Evolutionary conservation across 202 grass and related monocot genomes (phyloP).

Genomic region (Saccharum hybrid): DNA sequence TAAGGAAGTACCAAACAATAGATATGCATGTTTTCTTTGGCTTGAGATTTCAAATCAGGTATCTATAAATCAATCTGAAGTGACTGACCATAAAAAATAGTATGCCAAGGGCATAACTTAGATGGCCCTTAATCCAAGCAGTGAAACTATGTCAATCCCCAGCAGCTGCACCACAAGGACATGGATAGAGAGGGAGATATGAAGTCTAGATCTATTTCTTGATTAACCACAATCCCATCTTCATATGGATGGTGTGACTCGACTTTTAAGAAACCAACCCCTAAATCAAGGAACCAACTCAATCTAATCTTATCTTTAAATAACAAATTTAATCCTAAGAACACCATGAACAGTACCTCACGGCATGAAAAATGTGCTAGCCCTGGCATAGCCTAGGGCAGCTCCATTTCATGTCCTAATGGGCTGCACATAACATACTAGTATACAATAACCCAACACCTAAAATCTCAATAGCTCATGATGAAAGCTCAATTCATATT

Average conservation of each 20-base stretch:
- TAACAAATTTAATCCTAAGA: neutral
- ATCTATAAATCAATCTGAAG: neutral
- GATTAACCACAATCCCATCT: neutral
- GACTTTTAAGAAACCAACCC: neutral
- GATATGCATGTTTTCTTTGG: neutral
- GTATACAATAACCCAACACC: neutral
- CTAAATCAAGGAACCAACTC: neutral
- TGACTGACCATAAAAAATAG: neutral
- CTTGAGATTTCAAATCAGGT: conserved; percentile 1
- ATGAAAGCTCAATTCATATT: neutral
- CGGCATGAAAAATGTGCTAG: neutral
- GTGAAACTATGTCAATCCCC: neutral
- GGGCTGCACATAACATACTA: neutral
- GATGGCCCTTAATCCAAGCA: too few species aligned
- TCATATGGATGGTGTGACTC: neutral
- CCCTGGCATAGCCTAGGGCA: neutral
- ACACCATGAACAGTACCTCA: neutral
- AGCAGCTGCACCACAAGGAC: neutral
- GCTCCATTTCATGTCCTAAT: neutral
- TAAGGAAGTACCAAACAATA: neutral
- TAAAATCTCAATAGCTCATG: neutral
- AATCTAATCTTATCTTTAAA: too few species aligned
- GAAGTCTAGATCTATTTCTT: neutral
- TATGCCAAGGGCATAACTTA: neutral
- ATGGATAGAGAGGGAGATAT: neutral